Conservation (phyloP, 2,329 filamentous ascomycete genomes). For the Zymoseptoria passerinii region DNA sequence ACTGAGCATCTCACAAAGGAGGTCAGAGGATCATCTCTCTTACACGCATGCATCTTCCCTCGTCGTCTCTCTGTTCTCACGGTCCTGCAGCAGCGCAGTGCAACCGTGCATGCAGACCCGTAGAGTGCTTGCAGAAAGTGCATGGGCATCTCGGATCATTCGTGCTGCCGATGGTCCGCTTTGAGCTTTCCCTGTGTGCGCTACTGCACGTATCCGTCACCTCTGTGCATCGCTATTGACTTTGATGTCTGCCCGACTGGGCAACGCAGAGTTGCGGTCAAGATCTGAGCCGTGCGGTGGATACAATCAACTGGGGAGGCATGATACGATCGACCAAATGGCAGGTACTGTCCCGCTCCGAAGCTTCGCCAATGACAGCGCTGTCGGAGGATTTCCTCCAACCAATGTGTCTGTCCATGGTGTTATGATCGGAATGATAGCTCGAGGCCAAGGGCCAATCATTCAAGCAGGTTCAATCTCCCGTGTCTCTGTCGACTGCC, state of each 20-base stretch:
- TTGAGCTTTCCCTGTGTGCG: slow-evolving; percentile 15
- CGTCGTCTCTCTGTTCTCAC: not conserved
- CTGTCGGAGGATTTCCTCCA: not conserved
- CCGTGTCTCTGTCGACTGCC: slow-evolving; percentile 3
- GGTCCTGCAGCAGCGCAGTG: not conserved
- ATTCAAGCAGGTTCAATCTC: slow-evolving; percentile 8
- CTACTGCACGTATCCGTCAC: slow-evolving; percentile 18
- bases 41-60: not conserved
- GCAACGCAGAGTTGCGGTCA: slow-evolving; percentile 17
- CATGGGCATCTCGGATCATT: slow-evolving; percentile 13
- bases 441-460: not conserved
- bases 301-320: not conserved
- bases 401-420: not conserved
- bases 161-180: slow-evolving; percentile 18
- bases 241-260: slow-evolving; percentile 7
- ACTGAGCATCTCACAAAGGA: not conserved
- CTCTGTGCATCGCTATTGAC: slow-evolving; percentile 12
- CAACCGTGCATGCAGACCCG: not conserved
- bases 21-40: not conserved
- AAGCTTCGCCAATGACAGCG: slow-evolving; percentile 6
- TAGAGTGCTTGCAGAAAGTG: slow-evolving; percentile 8
- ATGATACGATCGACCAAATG: not conserved
- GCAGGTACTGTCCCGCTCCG: not conserved
- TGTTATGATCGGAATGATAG: not conserved
- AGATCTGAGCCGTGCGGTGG: slow-evolving; percentile 7